Percentiles rank a stretch among this genome's conserved stretches.
Conservation (phyloP, 352 stramenopile species). For the Nothophytophthora sp. region DNA sequence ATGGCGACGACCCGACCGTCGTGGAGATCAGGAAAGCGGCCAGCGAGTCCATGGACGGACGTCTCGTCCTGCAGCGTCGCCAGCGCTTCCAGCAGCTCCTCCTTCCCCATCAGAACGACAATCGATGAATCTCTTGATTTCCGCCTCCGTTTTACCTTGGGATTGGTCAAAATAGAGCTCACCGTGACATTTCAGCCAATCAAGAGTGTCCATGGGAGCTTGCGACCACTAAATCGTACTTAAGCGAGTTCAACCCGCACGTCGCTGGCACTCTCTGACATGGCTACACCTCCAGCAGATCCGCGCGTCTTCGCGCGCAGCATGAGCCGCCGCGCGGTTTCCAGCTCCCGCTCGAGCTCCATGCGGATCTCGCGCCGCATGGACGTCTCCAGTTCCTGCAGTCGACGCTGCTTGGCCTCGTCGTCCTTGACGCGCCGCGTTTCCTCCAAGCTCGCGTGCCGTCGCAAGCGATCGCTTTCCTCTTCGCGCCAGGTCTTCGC, state of each 20-base stretch:
- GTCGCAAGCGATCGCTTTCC: constrained; percentile 49
- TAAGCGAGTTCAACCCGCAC: constrained; percentile 25
- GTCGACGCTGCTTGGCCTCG: constrained; percentile 27
- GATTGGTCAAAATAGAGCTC: background rate
- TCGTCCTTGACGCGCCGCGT: constrained; percentile 56
- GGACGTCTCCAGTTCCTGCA: constrained; percentile 40
- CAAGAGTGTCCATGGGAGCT: background rate
- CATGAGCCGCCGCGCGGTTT: constrained; percentile 43
- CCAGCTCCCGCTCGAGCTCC: constrained; percentile 67
- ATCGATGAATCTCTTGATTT: background rate
- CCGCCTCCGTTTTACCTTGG: background rate
- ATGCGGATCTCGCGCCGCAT: constrained; percentile 59
- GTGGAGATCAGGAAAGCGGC: constrained; percentile 20
- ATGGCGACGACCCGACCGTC: constrained; percentile 29
- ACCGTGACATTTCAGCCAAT: constrained; percentile 19
- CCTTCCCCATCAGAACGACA: constrained; percentile 34
- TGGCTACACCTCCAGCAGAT: constrained; percentile 23
- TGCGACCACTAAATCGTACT: background rate
- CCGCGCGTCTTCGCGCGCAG: constrained; percentile 27
- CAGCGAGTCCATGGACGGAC: constrained; percentile 18
- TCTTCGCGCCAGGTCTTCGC: constrained; percentile 22
- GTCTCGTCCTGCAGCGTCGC: constrained; percentile 22
- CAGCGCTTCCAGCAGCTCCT: constrained; percentile 49
- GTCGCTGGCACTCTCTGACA: constrained; percentile 7
- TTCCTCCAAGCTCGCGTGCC: constrained; percentile 46